Evolutionary conservation across 2,329 filamentous ascomycete genomes (phyloP).

Genomic region (Clarireedia homoeocarpa): DNA sequence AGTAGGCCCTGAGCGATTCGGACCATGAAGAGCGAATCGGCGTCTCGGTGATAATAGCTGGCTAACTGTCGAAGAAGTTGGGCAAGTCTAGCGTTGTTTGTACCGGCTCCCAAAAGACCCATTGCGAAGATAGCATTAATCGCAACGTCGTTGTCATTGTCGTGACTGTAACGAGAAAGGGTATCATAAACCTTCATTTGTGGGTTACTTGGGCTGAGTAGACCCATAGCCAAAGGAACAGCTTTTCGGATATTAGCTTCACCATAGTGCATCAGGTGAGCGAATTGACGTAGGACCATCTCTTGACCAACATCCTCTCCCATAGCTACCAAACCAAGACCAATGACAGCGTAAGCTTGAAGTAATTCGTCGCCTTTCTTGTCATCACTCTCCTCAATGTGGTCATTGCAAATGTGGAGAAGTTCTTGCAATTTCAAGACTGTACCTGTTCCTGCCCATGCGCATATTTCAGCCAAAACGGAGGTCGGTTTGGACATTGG

Average conservation of each 20-base stretch:
- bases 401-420: slow-evolving; percentile 95
- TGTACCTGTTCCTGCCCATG: slow-evolving; percentile 94
- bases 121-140: slow-evolving; percentile 99
- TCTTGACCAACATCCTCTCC: slow-evolving; percentile 97
- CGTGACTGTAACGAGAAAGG: slow-evolving; percentile 92
- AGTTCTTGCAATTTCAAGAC: slow-evolving; percentile 96
- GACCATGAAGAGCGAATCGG: slow-evolving; percentile 97
- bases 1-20: slow-evolving; percentile 94
- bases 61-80: slow-evolving; percentile 91
- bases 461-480: slow-evolving; percentile 90
- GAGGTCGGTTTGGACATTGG: slow-evolving; percentile 95
- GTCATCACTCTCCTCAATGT: slow-evolving; percentile 87
- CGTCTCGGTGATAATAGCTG: slow-evolving; percentile 95
- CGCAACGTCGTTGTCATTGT: slow-evolving; percentile 96
- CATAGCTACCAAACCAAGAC: slow-evolving; percentile 92
- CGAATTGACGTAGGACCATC: slow-evolving; percentile 96
- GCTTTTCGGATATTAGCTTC: slow-evolving; percentile 95
- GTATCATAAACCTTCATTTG: slow-evolving; percentile 99
- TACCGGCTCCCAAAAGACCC: slow-evolving; percentile 92
- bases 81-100: slow-evolving; percentile 93
- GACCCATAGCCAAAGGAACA: slow-evolving; percentile 91
- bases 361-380: slow-evolving; percentile 94
- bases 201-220: slow-evolving; percentile 94
- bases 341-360: slow-evolving; percentile 92
- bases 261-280: slow-evolving; percentile 98